Base-by-base conservation (phyloP, 2,329 filamentous ascomycete species). In the Talaromyces sp. region DNA sequence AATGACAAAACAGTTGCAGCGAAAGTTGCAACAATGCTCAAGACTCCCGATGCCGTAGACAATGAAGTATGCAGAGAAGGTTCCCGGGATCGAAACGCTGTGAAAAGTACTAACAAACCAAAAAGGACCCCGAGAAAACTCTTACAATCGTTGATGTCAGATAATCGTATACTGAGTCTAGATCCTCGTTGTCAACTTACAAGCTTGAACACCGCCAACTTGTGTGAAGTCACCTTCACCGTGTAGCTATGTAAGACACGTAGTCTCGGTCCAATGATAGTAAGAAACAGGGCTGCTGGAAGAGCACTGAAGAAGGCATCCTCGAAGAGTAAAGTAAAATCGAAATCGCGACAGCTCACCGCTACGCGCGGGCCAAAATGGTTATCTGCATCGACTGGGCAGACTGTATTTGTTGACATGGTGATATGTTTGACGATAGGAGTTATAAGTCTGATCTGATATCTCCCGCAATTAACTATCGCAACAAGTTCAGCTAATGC, bases 321-420 rank as follows among this genome's bases (percentile, higher is more conserved):
- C 63, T 80, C 77, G 63, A 80, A 80, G 9, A 80, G 69, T 44
- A 80, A 70, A 28, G 78, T 78, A 64, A 80, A 80, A 62, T 80
- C 78, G 64, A 80, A 79, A 11, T 70, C 70, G 18, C 73, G 73
- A 31, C 75, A 72, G 9, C 11, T 28, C n/a, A 37, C 12, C 28
- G 6, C 23, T 31, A 62, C 40, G 3, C 54, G 60, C 6, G 60
- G 60, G n/a, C 60, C 60, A 48, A 58, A 58, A 7, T 58, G 39
- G 21, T 62, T 46, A n/a, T 61, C 60, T 23, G 42, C 18, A 23
- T 18, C 21, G 8, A 23, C 18, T 12, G 21, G 12, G 42, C 42
- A 44, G 42, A 23, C 18, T 14, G 2, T 14, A 44, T 21, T 23
- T 8, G 42, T 18, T 2, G 18, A 44, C 42, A 23, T 44, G 42